These are phyloP conservation scores for Penicillium paneum DNA, from an alignment of 2,329 filamentous ascomycete genomes.

Conservation along the genomic window DNA sequence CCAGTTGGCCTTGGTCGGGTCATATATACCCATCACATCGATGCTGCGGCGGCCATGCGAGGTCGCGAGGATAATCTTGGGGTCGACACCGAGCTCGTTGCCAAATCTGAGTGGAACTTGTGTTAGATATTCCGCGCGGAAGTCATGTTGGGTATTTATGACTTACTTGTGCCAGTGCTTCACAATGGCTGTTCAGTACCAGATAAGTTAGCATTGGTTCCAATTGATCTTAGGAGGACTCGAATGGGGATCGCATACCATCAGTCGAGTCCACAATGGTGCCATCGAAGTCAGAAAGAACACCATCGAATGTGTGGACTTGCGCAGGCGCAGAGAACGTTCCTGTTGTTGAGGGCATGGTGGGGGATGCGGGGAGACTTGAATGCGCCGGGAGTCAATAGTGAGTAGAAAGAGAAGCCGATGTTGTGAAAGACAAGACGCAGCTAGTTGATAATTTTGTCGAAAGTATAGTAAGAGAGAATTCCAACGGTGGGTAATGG, in stretches of 20 bases:
- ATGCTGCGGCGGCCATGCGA: slow-evolving; percentile 90
- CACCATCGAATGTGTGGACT: slow-evolving; percentile 39
- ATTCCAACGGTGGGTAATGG: neutral
- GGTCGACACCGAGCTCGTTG: slow-evolving; percentile 76
- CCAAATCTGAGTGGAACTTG: slow-evolving; percentile 48
- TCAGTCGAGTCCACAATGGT: slow-evolving; percentile 49
- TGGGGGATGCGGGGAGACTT: slow-evolving; percentile 14
- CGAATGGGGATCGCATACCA: slow-evolving; percentile 27
- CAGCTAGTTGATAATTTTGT: neutral
- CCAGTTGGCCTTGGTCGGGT: slow-evolving; percentile 84
- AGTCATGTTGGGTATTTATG: neutral
- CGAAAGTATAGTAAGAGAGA: neutral
- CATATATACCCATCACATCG: slow-evolving; percentile 74
- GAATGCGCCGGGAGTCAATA: neutral
- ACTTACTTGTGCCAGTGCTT: slow-evolving; percentile 62
- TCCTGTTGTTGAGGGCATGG: slow-evolving; percentile 33
- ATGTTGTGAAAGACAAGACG: neutral
- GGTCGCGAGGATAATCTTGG: slow-evolving; percentile 79
- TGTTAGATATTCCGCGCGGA: neutral
- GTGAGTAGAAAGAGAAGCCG: neutral
- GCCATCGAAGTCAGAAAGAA: slow-evolving; percentile 50
- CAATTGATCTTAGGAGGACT: slow-evolving; percentile 33
- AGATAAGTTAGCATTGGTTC: slow-evolving; percentile 52
- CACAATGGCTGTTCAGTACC: slow-evolving; percentile 54
- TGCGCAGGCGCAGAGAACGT: slow-evolving; percentile 43